A percentile compares a stretch with the other conserved stretches of the same genome.
These are phyloP conservation scores for Hypoxylon lienhwacheense DNA, from an alignment of 495 filamentous ascomycete genomes.

Conservation along the genomic window DNA sequence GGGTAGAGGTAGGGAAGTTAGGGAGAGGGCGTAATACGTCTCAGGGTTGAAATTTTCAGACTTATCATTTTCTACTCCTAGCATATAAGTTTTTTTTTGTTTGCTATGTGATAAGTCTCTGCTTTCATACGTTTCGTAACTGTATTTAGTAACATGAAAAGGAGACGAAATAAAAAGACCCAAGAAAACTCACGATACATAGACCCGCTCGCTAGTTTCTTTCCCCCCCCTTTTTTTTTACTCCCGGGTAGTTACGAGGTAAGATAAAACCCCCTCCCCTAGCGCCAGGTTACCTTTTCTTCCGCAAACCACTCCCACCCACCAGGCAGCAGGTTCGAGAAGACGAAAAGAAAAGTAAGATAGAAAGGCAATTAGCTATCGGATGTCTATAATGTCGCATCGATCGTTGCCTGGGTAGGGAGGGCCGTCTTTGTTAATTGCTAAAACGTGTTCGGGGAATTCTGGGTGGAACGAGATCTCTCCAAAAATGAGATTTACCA, in stretches of 20 bases:
- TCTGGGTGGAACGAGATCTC: constrained; percentile 38
- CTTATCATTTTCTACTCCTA: constrained; percentile 12
- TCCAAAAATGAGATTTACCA: constrained; percentile 37
- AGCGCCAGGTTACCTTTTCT: constrained; percentile 12
- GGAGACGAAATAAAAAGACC: no score
- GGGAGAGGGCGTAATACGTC: constrained; percentile 7
- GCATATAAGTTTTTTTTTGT: constrained; percentile 14
- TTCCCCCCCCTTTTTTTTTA: constrained; percentile 6
- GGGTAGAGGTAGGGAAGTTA: no score
- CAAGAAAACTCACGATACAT: constrained; percentile 12
- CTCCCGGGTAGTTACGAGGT: constrained; percentile 5
- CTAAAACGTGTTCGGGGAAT: constrained; percentile 39
- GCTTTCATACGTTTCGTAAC: not conserved
- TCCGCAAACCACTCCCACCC: constrained; percentile 6
- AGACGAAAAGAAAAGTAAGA: constrained; percentile 1
- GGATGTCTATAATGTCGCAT: constrained; percentile 25
- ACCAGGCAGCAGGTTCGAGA: constrained; percentile 12
- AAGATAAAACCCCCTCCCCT: constrained; percentile 13
- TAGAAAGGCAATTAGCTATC: constrained; percentile 5
- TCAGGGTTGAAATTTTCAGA: constrained; percentile 19
- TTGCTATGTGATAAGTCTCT: constrained; percentile 13
- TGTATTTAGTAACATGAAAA: constrained; percentile 13
- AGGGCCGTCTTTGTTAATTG: constrained; percentile 36
- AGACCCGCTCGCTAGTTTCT: constrained; percentile 6
- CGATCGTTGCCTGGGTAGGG: constrained; percentile 24